Evolutionary conservation across 306 rosid genomes (phyloP).

Genomic region (Medicago arabica): DNA sequence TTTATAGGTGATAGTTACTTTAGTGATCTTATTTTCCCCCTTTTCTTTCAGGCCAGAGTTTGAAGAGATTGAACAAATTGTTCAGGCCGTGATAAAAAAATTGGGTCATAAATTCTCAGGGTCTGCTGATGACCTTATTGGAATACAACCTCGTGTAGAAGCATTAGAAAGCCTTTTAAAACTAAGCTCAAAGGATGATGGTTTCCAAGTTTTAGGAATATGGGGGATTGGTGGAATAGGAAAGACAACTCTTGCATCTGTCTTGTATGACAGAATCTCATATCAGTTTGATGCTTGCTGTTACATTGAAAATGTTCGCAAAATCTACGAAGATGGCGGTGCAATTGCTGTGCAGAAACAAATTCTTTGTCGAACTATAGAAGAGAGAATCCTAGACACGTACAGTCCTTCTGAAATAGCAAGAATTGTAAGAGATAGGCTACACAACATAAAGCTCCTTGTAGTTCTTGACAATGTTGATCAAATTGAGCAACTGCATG

Average conservation of each 20-base stretch:
- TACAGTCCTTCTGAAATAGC: not conserved
- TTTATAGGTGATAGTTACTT: too few species aligned
- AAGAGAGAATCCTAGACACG: not conserved
- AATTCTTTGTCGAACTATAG: not conserved
- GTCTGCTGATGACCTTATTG: not conserved
- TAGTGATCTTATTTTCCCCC: not conserved
- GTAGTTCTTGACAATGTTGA: not conserved
- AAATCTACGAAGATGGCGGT: not conserved
- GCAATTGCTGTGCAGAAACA: not conserved
- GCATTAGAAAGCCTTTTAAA: not conserved
- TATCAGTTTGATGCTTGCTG: not conserved
- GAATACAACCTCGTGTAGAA: not conserved
- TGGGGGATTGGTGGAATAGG: not conserved
- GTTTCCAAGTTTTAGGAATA: not conserved
- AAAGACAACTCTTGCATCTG: not conserved
- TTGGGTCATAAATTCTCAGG: not conserved
- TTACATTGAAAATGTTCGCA: not conserved
- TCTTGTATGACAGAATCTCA: not conserved
- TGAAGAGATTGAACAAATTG: not conserved
- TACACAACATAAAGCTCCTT: not conserved
- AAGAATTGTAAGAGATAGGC: not conserved
- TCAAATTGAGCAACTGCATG: not conserved
- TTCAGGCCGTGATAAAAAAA: not conserved
- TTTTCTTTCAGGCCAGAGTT: not conserved
- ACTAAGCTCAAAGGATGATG: not conserved